Conservation (phyloP, 257 asterid genomes). For the Anisodus tanguticus region DNA sequence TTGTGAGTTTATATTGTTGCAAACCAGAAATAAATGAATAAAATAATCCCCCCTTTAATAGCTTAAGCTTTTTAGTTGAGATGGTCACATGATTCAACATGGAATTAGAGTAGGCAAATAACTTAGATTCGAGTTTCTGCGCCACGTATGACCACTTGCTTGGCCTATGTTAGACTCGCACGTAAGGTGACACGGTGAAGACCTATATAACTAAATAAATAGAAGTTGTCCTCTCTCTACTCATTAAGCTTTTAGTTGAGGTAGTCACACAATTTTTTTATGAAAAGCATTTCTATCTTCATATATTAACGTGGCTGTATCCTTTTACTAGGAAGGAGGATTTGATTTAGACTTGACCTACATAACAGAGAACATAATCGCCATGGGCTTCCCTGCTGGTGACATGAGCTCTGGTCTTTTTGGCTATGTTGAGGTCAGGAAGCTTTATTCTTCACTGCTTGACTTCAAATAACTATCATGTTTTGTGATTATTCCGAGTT, state of each 20-base stretch:
- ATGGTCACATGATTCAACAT: background rate
- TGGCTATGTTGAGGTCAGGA: constrained; percentile 93
- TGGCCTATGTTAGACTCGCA: background rate
- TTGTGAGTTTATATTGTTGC: background rate
- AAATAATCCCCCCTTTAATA: background rate
- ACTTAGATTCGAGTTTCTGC: background rate
- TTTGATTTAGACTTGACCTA: constrained; percentile 98
- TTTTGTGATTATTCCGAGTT: constrained; percentile 31
- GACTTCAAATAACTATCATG: constrained; percentile 11
- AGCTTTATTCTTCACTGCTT: constrained; percentile 24
- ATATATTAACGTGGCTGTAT: constrained; percentile 32
- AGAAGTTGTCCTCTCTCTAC: background rate
- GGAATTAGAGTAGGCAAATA: background rate
- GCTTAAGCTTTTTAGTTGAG: background rate
- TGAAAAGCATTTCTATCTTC: background rate
- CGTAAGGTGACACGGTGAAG: background rate
- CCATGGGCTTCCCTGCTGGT: constrained; percentile 99
- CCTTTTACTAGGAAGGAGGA: constrained; percentile 85
- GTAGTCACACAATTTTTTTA: background rate
- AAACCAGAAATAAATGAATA: background rate
- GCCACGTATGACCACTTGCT: background rate
- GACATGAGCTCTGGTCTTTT: constrained; percentile 98
- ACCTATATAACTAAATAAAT: background rate
- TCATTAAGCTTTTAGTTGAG: background rate
- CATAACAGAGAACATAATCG: constrained; percentile 99